Evolutionary conservation across 1,284 basidiomycete species (phyloP), one percentile per base, ranked within the genome.

Genomic region (Takashimella tepidaria): DNA sequence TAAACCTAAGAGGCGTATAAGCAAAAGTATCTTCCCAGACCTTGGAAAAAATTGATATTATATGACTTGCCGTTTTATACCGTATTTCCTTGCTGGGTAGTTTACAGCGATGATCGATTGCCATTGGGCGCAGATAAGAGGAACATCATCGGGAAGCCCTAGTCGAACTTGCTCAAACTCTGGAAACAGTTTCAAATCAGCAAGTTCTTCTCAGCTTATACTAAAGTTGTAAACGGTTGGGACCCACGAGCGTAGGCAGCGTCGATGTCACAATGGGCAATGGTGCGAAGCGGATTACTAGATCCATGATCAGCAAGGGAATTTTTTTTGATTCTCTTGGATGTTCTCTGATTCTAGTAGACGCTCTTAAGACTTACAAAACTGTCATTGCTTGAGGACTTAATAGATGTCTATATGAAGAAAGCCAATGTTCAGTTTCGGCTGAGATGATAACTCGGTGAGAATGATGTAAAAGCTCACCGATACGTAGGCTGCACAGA

Each of bases 41-140:
- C n/a, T n/a, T n/a, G n/a, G n/a, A n/a, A n/a, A n/a, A n/a, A n/a
- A n/a, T n/a, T n/a, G n/a, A n/a, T n/a, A n/a, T n/a, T n/a, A n/a
- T 11, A 31, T 16, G 5, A 46, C 63, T 23, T 40, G 69, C 64
- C 92, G 79, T 20, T 88, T 89, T 66, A 98, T 93, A 3, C 87
- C 93, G 65, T 82, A 95, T 66, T 85, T 85, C 54, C 95, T 81
- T 0, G 96, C 95, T 3, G 92, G 87, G 70, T 98, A 98, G 74
- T 93, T 96, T 59, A 98, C 88, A 0, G 96, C 96, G 57, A 99
- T 98, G 63, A 82, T 73, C 16, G 77, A 77, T 49, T 89, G 83
- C 96, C 96, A 98, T 70, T 98, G 95, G 45, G 88, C 83, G 4
- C 96, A 93, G 8, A 93, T 90, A 12, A 98, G 79, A 0, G 95